Base-by-base conservation (phyloP, 306 rosid genomes). In the Pterocarpus macrocarpus region DNA sequence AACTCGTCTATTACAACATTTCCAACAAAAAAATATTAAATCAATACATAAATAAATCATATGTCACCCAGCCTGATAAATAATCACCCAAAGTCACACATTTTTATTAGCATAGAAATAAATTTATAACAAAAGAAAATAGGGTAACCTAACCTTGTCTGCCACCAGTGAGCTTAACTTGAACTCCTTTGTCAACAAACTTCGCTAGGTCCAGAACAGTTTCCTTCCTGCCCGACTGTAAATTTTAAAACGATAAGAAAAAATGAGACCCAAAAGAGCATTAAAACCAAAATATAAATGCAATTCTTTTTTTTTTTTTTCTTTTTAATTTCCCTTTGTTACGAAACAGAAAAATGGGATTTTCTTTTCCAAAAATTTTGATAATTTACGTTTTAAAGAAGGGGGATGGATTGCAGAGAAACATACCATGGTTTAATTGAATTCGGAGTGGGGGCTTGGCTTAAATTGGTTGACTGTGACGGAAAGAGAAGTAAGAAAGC, bases 161-260 rank as follows among this genome's bases (percentile, higher is more conserved):
- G 35, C 97, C 97, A 62, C 97, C 97, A 35, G 97, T 93, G 69
- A 93, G 97, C 93, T 93, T 93, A 49, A 93, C 97, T 82, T 90
- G 94, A 64, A 93, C 97, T 16, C 97, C 97, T 80, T 93, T 93
- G 90, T 93, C 97, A 47, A 93, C 97, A 45, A 93, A 93, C 90
- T 93, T 93, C 9, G 97, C 97, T 80, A 93, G 82, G 89, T 93
- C 97, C 84, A 93, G 81, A 57, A 93, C 97, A 0, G 97, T 93
- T 87, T 93, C 97, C 75, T 92, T 92, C 68, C 97, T 88, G 30
- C 97, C 92, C 28, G 97, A 92, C 94, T 92, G 87, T 11, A 12
- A n/a, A 35, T 58, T 22, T 53, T 6, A 43, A 64, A 41, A 33
- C 0, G 3, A 33, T 0, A 59, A 59, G 38, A 2, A 17, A 9